Conservation (phyloP, 2,329 filamentous ascomycete genomes). For the Lasiodiplodia gonubiensis region DNA sequence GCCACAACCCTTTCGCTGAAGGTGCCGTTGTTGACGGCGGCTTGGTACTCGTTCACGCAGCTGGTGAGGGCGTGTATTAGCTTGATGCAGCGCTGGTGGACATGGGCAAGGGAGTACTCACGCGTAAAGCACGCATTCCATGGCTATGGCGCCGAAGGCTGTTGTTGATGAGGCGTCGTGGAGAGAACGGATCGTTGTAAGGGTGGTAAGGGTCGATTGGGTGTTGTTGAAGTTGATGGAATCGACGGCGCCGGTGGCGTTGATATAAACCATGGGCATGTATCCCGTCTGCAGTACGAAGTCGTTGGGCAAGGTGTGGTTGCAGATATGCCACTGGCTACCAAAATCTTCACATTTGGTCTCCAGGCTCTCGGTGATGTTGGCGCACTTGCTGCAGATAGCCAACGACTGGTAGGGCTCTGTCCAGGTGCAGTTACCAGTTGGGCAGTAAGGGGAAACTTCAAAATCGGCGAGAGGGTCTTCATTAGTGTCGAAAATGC, state of each 20-base stretch:
- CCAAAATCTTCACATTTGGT: neutral
- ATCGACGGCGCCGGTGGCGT: neutral
- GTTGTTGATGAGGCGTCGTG: slow-evolving; percentile 1
- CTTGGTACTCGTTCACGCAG: slow-evolving; percentile 15
- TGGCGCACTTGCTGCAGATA: slow-evolving; percentile 27
- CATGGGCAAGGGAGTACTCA: neutral
- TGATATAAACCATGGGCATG: neutral
- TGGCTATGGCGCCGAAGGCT: neutral
- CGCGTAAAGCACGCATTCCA: slow-evolving; percentile 21
- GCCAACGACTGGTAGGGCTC: slow-evolving; percentile 27
- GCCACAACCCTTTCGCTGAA: neutral
- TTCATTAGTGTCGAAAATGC: neutral
- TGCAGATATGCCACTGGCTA: neutral
- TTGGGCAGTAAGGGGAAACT: slow-evolving; percentile 23
- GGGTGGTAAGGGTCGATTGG: neutral
- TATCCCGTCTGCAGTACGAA: neutral
- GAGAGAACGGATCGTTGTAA: neutral
- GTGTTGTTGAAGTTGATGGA: slow-evolving; percentile 18
- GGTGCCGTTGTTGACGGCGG: neutral
- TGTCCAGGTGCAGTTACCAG: slow-evolving; percentile 30
- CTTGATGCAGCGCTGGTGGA: neutral
- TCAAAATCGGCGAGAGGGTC: slow-evolving; percentile 9
- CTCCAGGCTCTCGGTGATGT: slow-evolving; percentile 24
- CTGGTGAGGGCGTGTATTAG: neutral
- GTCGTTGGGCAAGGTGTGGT: neutral